Conservation (phyloP, 805 yeast species). For the Lipomyces chichibuensis region DNA sequence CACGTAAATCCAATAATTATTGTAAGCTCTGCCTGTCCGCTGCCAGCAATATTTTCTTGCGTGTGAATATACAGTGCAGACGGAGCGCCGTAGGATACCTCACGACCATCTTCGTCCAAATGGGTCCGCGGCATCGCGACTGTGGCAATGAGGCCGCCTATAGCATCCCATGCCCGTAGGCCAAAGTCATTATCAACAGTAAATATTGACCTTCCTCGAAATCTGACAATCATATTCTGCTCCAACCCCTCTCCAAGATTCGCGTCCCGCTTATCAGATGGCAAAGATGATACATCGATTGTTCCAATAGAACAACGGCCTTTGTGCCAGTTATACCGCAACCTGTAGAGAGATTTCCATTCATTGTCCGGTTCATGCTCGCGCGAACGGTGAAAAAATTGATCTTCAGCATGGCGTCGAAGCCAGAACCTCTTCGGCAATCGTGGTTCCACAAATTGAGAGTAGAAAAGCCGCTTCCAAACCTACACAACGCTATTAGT, state of each 20-base stretch:
- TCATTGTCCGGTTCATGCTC: background rate
- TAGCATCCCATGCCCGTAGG: conserved; percentile 20
- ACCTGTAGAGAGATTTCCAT: conserved; percentile 25
- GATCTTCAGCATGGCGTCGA: background rate
- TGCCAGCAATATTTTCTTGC: background rate
- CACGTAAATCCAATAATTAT: conserved; percentile 21
- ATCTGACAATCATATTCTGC: conserved; percentile 24
- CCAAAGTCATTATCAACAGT: conserved; percentile 22
- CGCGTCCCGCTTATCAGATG: background rate
- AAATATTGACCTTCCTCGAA: conserved; percentile 17
- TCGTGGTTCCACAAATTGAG: conserved; percentile 18
- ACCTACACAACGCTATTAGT: conserved; percentile 8
- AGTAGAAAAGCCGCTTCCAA: conserved; percentile 24
- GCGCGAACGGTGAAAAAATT: conserved; percentile 8
- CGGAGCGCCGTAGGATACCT: conserved; percentile 9
- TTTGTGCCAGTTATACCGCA: conserved; percentile 30
- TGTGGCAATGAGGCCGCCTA: conserved; percentile 10
- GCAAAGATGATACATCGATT: conserved; percentile 10
- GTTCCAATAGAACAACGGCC: conserved; percentile 29
- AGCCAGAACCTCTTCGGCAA: background rate
- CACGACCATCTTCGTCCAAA: background rate
- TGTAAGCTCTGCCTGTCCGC: background rate
- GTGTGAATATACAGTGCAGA: conserved; percentile 9
- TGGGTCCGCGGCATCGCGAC: conserved; percentile 4
- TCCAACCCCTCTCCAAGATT: background rate